Percentiles rank a stretch among this genome's conserved stretches.
Evolutionary conservation across 306 rosid genomes (phyloP).

Genomic region (Citrullus colocynthis): DNA sequence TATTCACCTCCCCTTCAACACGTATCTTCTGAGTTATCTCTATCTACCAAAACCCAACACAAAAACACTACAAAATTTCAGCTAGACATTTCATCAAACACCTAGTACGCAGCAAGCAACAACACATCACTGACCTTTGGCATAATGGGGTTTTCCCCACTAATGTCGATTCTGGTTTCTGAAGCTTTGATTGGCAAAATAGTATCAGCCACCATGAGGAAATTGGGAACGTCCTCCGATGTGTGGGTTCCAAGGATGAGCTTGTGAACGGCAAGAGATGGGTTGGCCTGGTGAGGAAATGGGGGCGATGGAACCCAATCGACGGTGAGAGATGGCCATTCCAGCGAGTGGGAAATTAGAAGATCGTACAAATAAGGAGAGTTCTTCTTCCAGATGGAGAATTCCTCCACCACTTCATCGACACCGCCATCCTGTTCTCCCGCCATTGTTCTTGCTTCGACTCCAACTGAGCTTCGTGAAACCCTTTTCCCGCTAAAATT

Average conservation of each 20-base stretch:
- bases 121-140: constrained; percentile 41
- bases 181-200: constrained; percentile 31
- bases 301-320: constrained; percentile 46
- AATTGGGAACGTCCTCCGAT: constrained; percentile 46
- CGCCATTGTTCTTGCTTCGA: not conserved
- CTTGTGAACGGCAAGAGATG: constrained; percentile 50
- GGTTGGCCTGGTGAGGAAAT: constrained; percentile 22
- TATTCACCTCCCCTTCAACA: constrained; percentile 87
- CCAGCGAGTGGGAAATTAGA: constrained; percentile 60
- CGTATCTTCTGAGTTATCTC: constrained; percentile 50
- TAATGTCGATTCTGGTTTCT: constrained; percentile 13
- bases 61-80: not conserved
- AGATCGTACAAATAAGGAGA: constrained; percentile 67
- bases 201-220: constrained; percentile 59
- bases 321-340: constrained; percentile 94
- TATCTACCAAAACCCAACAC: constrained; percentile 22
- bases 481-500: not conserved
- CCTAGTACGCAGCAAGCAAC: not conserved
- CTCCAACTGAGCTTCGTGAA: not conserved
- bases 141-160: constrained; percentile 20
- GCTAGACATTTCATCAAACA: constrained; percentile 27
- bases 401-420: constrained; percentile 36
- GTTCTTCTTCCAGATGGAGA: constrained; percentile 79
- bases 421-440: not conserved
- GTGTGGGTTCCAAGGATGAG: constrained; percentile 86